Conservation (phyloP, 371 early-diverging fungal genomes). For the Lichtheimia hyalospora region DNA sequence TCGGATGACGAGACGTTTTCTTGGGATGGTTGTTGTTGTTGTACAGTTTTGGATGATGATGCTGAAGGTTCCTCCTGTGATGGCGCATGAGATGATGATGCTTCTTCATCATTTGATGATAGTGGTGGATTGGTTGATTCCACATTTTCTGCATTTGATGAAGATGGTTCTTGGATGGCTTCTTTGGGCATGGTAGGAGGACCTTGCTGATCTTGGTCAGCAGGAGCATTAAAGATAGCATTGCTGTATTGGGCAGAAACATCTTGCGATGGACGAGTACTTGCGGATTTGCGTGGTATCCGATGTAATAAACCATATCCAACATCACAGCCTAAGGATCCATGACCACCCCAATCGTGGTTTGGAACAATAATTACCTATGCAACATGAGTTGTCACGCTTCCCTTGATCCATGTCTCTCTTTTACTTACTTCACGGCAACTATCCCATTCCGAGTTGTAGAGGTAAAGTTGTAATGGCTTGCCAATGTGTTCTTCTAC, state of each 20-base stretch:
- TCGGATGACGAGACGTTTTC: too few species aligned
- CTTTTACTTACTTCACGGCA: constrained; percentile 55
- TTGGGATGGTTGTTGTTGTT: too few species aligned
- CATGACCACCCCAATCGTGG: constrained; percentile 72
- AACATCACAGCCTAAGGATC: constrained; percentile 70
- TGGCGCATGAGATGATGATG: neutral
- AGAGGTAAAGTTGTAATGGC: constrained; percentile 59
- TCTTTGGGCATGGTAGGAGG: too few species aligned
- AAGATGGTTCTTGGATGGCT: too few species aligned
- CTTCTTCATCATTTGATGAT: neutral
- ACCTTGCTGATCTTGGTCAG: neutral
- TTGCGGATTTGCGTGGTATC: constrained; percentile 14
- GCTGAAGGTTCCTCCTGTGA: too few species aligned
- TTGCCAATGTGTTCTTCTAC: constrained; percentile 58
- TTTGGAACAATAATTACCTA: constrained; percentile 68
- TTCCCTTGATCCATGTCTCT: neutral
- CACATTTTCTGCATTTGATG: neutral
- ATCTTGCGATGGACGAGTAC: constrained; percentile 9
- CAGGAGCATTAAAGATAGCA: constrained; percentile 15
- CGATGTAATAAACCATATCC: constrained; percentile 47
- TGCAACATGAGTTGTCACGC: too few species aligned
- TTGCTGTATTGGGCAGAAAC: constrained; percentile 10
- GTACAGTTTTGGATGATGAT: too few species aligned
- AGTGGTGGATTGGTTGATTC: neutral
- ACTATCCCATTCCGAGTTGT: constrained; percentile 65